Percentiles rank a stretch among this genome's conserved stretches.
Evolutionary conservation across 257 asterid species (phyloP).

Genomic region (Petunia secreta): DNA sequence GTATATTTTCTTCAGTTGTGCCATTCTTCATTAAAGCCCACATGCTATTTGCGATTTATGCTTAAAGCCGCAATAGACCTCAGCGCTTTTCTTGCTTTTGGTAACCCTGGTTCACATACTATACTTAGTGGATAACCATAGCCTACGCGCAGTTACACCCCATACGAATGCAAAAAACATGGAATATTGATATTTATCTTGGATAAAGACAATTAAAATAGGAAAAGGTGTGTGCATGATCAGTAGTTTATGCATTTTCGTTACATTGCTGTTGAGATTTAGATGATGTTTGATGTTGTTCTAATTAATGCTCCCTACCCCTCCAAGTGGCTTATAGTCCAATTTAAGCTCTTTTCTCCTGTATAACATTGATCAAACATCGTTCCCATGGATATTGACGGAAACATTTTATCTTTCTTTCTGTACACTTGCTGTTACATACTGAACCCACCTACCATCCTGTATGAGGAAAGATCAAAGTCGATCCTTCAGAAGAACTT

Average conservation of each 20-base stretch:
- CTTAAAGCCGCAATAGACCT: too few relatives aligned
- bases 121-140: background rate
- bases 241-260: background rate
- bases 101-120: background rate
- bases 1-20: too few relatives aligned
- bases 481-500: background rate
- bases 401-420: background rate
- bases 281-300: background rate
- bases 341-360: background rate
- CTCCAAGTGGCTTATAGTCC: slow-evolving; percentile 8
- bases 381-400: background rate
- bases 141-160: background rate
- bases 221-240: slow-evolving; percentile 1
- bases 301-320: too few relatives aligned
- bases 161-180: background rate
- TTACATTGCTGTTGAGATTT: background rate
- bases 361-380: slow-evolving; percentile 12
- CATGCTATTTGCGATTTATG: too few relatives aligned
- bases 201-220: background rate
- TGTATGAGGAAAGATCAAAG: background rate
- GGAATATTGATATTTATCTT: slow-evolving; percentile 4
- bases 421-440: slow-evolving; percentile 17
- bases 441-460: background rate
- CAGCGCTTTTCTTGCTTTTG: too few relatives aligned
- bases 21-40: too few relatives aligned